These are phyloP conservation scores for Pseudodiploospora longispora DNA, from an alignment of 2,329 filamentous ascomycete genomes.

Conservation along the genomic window DNA sequence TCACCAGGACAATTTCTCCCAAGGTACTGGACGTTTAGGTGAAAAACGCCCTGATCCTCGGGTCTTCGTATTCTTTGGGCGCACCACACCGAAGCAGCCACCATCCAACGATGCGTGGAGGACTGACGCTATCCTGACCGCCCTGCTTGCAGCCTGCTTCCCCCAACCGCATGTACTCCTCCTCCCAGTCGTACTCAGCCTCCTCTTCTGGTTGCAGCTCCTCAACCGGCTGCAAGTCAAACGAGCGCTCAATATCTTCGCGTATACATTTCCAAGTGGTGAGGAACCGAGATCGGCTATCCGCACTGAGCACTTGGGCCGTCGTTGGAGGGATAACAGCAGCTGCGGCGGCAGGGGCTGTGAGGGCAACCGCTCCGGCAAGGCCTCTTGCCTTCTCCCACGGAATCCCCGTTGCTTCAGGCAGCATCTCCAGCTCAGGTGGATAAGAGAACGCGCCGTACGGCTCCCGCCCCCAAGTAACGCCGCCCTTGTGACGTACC, in stretches of 20 bases:
- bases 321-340: neutral
- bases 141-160: no score
- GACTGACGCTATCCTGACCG: no score
- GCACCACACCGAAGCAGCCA: conserved; percentile 13
- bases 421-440: conserved; percentile 14
- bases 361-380: neutral
- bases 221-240: neutral
- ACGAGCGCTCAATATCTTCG: conserved; percentile 2
- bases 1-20: no score
- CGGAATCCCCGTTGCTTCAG: conserved; percentile 14
- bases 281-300: neutral
- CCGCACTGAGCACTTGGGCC: neutral
- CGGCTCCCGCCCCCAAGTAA: conserved; percentile 20
- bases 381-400: conserved; percentile 13
- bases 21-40: neutral
- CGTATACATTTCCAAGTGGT: conserved; percentile 1
- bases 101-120: conserved; percentile 12
- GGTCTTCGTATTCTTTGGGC: conserved; percentile 10
- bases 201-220: no score
- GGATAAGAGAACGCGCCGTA: conserved; percentile 12
- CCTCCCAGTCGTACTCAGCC: no score
- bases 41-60: conserved; percentile 11
- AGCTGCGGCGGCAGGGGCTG: conserved; percentile 2
- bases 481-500: conserved; percentile 17
- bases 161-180: no score